Percentiles rank a stretch among this genome's conserved stretches.
These are phyloP conservation scores for Candida silvicultrix DNA, from an alignment of 805 yeast genomes.

Conservation along the genomic window DNA sequence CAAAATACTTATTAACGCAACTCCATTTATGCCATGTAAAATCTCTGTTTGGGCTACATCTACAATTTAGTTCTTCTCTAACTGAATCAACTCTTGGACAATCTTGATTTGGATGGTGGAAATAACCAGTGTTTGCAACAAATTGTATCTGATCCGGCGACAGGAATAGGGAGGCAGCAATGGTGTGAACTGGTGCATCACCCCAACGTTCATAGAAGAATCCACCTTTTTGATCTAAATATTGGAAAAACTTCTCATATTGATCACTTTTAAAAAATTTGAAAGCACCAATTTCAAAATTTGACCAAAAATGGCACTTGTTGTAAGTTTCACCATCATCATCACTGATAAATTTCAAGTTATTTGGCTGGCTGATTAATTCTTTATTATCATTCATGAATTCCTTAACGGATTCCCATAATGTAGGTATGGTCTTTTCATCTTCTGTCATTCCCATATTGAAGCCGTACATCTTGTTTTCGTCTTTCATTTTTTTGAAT, in stretches of 20 bases:
- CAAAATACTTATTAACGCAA: conserved; percentile 51
- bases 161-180: conserved; percentile 56
- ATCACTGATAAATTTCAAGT: conserved; percentile 49
- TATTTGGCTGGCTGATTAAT: conserved; percentile 34
- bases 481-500: conserved; percentile 49
- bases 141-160: conserved; percentile 52
- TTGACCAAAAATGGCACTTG: conserved; percentile 68
- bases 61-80: conserved; percentile 51
- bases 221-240: conserved; percentile 62
- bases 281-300: conserved; percentile 64
- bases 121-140: conserved; percentile 72
- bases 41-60: conserved; percentile 51
- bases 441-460: conserved; percentile 54
- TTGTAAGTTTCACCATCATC: conserved; percentile 58
- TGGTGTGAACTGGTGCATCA: conserved; percentile 76
- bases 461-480: conserved; percentile 57
- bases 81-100: conserved; percentile 49
- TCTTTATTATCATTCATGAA: conserved; percentile 35
- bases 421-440: conserved; percentile 44
- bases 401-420: conserved; percentile 48
- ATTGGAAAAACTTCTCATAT: conserved; percentile 50
- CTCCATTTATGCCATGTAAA: conserved; percentile 63
- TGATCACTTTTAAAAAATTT: conserved; percentile 53
- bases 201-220: conserved; percentile 86
- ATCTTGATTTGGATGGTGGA: conserved; percentile 67